Evolutionary conservation across 345 rosid genomes (phyloP).

Genomic region (Mercurialis annua): DNA sequence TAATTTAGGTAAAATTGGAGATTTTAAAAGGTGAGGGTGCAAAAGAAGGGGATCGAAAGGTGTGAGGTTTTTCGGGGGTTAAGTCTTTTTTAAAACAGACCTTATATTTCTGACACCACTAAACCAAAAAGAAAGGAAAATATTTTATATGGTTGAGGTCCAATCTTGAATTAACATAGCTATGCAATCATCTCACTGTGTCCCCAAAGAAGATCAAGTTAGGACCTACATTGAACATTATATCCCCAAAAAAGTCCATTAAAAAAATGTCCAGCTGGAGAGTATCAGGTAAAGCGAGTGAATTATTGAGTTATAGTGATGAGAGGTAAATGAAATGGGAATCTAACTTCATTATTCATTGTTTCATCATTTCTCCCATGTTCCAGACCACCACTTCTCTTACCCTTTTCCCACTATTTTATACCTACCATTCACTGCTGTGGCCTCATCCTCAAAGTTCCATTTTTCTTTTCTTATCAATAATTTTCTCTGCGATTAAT

Average conservation of each 20-base stretch:
- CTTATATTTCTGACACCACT: too few relatives aligned
- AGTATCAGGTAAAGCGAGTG: slow-evolving; percentile 39
- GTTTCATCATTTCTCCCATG: not conserved
- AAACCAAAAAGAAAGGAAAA: not conserved
- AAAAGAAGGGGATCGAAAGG: not conserved
- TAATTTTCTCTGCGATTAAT: too few relatives aligned
- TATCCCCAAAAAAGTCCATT: too few relatives aligned
- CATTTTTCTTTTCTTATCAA: not conserved
- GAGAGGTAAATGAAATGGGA: slow-evolving; percentile 20
- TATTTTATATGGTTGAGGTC: slow-evolving; percentile 14
- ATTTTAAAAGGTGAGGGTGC: too few relatives aligned
- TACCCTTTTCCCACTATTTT: slow-evolving; percentile 9
- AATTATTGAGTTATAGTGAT: slow-evolving; percentile 35
- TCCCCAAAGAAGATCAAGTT: not conserved
- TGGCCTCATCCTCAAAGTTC: slow-evolving; percentile 1
- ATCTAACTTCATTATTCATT: slow-evolving; percentile 6
- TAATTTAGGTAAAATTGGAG: too few relatives aligned
- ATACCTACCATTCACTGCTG: not conserved
- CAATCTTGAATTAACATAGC: not conserved
- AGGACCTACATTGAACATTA: slow-evolving; percentile 6
- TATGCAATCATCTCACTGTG: slow-evolving; percentile 16
- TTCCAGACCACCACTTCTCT: slow-evolving; percentile 27
- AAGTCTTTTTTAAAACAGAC: too few relatives aligned
- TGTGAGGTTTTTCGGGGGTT: not conserved
- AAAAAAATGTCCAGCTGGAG: slow-evolving; percentile 44